Percentiles rank a stretch among this genome's conserved stretches.
Evolutionary conservation across 805 yeast species (phyloP).

Genomic region (Cyberlindnera bimundalis): DNA sequence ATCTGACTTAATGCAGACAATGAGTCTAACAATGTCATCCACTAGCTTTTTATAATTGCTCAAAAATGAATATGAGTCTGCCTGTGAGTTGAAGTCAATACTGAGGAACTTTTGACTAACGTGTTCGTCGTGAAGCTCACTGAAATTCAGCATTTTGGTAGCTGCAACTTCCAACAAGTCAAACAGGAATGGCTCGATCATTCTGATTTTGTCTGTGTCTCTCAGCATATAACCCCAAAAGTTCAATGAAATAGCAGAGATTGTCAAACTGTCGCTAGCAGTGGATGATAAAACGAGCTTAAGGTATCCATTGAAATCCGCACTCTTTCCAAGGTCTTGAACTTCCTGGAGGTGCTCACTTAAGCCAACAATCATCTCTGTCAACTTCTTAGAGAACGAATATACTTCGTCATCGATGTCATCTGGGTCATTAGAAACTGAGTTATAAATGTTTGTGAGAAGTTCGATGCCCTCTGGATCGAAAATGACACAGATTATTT

Average conservation of each 20-base stretch:
- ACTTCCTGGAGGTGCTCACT: conserved; percentile 75
- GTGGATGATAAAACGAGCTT: conserved; percentile 77
- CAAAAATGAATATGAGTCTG: conserved; percentile 75
- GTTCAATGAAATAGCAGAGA: conserved; percentile 85
- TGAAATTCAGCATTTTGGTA: conserved; percentile 71
- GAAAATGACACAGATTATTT: conserved; percentile 77
- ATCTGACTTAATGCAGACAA: conserved; percentile 81
- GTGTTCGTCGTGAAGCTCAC: conserved; percentile 61
- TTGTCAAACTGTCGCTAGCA: conserved; percentile 78
- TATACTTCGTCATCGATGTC: conserved; percentile 78
- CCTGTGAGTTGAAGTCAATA: conserved; percentile 83
- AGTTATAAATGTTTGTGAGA: conserved; percentile 59
- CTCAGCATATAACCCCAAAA: conserved; percentile 93
- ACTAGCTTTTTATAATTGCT: conserved; percentile 76
- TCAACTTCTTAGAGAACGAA: conserved; percentile 81
- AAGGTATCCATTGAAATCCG: conserved; percentile 68
- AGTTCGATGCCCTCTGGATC: conserved; percentile 68
- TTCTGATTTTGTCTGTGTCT: conserved; percentile 58
- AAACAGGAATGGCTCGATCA: conserved; percentile 55
- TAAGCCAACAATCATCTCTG: conserved; percentile 86
- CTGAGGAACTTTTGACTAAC: conserved; percentile 63
- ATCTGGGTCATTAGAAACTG: conserved; percentile 52
- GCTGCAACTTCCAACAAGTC: conserved; percentile 73
- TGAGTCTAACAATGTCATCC: conserved; percentile 87
- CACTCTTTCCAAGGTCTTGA: conserved; percentile 39